Evolutionary conservation across 306 rosid species (phyloP).

Genomic region (Gynostemma pentaphyllum): DNA sequence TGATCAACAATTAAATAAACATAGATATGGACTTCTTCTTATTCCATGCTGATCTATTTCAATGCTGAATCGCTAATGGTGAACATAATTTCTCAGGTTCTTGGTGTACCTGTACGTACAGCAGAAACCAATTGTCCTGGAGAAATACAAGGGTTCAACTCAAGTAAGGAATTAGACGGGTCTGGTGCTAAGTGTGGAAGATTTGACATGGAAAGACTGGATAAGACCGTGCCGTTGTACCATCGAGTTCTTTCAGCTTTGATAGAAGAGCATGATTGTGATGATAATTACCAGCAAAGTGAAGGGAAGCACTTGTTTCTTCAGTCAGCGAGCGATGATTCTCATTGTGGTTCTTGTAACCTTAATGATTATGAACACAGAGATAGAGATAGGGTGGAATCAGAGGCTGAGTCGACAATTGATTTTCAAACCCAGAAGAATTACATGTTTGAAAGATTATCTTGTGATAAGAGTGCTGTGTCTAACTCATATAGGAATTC

Average conservation of each 20-base stretch:
- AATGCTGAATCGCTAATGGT: too few species aligned
- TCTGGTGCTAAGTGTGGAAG: neutral
- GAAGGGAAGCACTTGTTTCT: slow-evolving; percentile 54
- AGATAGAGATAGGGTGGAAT: slow-evolving; percentile 71
- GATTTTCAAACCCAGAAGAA: slow-evolving; percentile 44
- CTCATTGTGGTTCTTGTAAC: slow-evolving; percentile 85
- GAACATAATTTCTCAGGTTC: slow-evolving; percentile 31
- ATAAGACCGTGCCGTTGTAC: slow-evolving; percentile 58
- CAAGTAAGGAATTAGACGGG: slow-evolving; percentile 10
- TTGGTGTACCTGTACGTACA: slow-evolving; percentile 33
- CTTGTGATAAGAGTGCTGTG: slow-evolving; percentile 48
- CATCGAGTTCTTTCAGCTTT: slow-evolving; percentile 84
- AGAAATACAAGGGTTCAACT: slow-evolving; percentile 30
- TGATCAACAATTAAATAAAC: neutral
- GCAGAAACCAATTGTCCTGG: slow-evolving; percentile 34
- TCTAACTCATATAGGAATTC: slow-evolving; percentile 50
- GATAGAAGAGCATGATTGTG: slow-evolving; percentile 69
- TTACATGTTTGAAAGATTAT: slow-evolving; percentile 53
- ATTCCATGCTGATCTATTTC: neutral
- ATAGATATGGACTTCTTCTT: neutral
- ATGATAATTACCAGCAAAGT: slow-evolving; percentile 39
- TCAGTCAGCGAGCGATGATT: slow-evolving; percentile 77
- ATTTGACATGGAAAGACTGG: slow-evolving; percentile 22
- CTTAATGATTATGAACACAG: slow-evolving; percentile 62
- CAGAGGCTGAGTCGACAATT: slow-evolving; percentile 68